Base-by-base conservation (phyloP, 2,329 filamentous ascomycete genomes). In the Fusarium domesticum region DNA sequence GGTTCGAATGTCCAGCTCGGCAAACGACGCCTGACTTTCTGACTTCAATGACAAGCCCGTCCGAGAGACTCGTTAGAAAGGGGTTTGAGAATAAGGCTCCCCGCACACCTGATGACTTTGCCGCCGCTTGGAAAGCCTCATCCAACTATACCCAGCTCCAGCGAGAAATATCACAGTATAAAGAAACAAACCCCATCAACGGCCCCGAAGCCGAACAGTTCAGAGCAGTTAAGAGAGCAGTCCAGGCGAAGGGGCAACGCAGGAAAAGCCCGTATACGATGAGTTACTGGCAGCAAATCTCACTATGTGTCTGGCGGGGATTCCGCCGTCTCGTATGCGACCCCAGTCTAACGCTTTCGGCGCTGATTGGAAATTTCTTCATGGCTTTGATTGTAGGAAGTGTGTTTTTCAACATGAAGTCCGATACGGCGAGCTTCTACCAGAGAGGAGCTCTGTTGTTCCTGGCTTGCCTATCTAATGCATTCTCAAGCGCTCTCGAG, bases 21-120 rank as follows among this genome's bases (percentile, higher is more conserved):
- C 69, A 83, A 54, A 89, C 85, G 0, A 87, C 84, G 1, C 81
- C 85, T 0, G 85, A 89, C 57, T 89, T 88, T 62, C 63, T 89
- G 15, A 88, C 57, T 1, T 74, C 74, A 0, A 70, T 78, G 31
- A 77, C 74, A 1, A 65, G 60, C 18, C 62, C 66, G 0, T 48
- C 57, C 2, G 68, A 70, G 35, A 61, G 67, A 16, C 46, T 61
- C 16, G 47, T 64, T 0, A 56, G 58, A 17, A 53, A 55, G 0
- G 67, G 67, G 0, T 68, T 60, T 19, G 61, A 68, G 45, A 54
- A 52, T 6, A 54, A 51, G 0, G 63, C 65, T 0, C 67, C 67
- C 0, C 54, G 62, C 10, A 69, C 65, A 0, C 59, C 67, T 1
- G 64, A 69, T 7, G 67, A 70, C 11, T 70, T 70, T 19, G 65